Evolutionary conservation across 257 asterid genomes (phyloP).

Genomic region (Rehmannia glutinosa): DNA sequence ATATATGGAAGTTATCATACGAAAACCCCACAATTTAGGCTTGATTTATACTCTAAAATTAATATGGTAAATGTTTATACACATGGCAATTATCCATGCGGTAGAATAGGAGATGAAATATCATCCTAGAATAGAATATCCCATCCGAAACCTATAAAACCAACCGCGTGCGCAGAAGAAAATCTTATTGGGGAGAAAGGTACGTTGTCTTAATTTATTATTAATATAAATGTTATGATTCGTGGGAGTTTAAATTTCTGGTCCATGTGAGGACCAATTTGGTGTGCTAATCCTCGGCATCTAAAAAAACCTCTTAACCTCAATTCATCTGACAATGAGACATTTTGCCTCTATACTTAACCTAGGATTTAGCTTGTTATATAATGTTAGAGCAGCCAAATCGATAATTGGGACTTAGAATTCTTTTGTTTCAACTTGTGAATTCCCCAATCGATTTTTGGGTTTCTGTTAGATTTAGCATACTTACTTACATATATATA

Average conservation of each 20-base stretch:
- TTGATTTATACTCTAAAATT: no score
- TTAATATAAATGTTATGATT: not conserved
- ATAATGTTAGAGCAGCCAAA: not conserved
- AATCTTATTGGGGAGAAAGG: not conserved
- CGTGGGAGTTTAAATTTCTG: not conserved
- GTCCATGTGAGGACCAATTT: slow-evolving; percentile 9
- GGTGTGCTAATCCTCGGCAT: not conserved
- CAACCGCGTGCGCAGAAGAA: not conserved
- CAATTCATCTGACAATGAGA: not conserved
- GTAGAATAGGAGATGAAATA: no score
- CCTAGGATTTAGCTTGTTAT: not conserved
- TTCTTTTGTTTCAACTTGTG: not conserved
- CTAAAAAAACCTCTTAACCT: not conserved
- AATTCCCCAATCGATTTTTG: not conserved
- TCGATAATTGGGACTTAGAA: not conserved
- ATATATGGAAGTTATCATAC: no score
- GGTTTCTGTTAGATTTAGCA: not conserved
- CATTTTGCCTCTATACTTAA: not conserved
- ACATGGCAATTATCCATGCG: no score
- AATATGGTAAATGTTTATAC: no score
- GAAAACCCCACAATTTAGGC: no score
- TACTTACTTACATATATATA: no score
- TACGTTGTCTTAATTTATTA: not conserved
- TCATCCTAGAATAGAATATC: no score
- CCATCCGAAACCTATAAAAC: no score